Base-by-base conservation (phyloP, 2,329 filamentous ascomycete genomes). In the Colletotrichum viniferum region DNA sequence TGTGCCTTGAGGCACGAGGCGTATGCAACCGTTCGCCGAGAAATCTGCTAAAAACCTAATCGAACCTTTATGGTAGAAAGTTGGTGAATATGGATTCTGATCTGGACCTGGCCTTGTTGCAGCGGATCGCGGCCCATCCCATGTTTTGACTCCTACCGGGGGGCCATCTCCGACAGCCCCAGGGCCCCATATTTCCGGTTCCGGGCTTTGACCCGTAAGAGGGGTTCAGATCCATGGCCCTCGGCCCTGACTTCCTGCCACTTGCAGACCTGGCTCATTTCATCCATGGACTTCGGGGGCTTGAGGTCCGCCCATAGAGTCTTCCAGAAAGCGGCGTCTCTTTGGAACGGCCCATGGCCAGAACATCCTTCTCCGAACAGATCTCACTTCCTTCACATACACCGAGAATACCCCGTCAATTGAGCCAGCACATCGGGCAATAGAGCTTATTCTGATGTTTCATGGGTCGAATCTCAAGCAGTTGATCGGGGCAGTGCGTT, bases 371-470 rank as follows among this genome's bases (percentile, higher is more conserved):
- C 24, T 24, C 24, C 24, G 24, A 24, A 24, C 24, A 24, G 24
- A 24, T 24, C 24, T 24, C 28, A 81, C 78, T 34, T 81, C 79
- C 10, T 77, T 72, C 79, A 81, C 48, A 55, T 55, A 55, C 12
- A 55, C 48, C n/a, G 48, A 55, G 48, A 55, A 24, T 55, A 55
- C 48, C 21, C 48, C 48, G 21, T 5, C 48, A 0, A 1, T 55
- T 0, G n/a, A 55, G 48, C 0, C n/a, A 55, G 48, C 21, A 55
- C 21, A 55, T 55, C 48, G 48, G 48, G 48, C 48, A 55, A 55
- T 21, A n/a, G 48, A 55, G 48, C 48, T 55, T 55, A 55, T 55
- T 55, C 0, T 21, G 0, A 55, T 12, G 48, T 55, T 5, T 55
- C 48, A 55, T 13, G n/a, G 0, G 48, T 55, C 21, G 48, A 21